Conservation (phyloP, 345 rosid genomes). For the Salix viminalis region DNA sequence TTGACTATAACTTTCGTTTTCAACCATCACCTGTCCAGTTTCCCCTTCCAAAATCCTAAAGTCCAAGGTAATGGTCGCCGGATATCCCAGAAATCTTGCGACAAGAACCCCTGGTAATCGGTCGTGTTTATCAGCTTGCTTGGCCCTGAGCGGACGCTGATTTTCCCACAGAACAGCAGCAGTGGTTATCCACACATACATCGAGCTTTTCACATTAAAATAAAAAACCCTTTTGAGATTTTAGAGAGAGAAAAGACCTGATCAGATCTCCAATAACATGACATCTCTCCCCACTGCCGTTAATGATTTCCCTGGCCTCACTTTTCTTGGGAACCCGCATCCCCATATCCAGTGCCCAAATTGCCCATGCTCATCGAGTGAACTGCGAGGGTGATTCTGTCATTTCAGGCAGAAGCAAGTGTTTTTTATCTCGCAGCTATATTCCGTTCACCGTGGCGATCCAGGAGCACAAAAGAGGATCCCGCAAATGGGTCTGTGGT, state of each 20-base stretch:
- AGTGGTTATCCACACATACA: not conserved
- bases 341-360: not conserved
- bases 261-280: not conserved
- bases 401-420: not conserved
- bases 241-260: not conserved
- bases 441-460: not conserved
- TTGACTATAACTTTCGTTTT: not conserved
- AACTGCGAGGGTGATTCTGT: not conserved
- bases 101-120: no score
- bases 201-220: no score
- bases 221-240: not conserved
- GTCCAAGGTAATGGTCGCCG: not conserved
- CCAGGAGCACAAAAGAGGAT: not conserved
- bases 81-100: not conserved
- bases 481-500: not conserved
- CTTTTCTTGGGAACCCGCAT: not conserved
- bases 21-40: not conserved
- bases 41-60: not conserved
- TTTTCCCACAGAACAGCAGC: no score
- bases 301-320: conserved; percentile 14
- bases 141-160: no score
- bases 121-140: no score
- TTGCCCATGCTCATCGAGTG: not conserved
- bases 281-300: conserved; percentile 9
- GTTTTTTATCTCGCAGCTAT: not conserved